Base-by-base conservation (phyloP, 176 grass and related monocot genomes). In the Chloris gayana region DNA sequence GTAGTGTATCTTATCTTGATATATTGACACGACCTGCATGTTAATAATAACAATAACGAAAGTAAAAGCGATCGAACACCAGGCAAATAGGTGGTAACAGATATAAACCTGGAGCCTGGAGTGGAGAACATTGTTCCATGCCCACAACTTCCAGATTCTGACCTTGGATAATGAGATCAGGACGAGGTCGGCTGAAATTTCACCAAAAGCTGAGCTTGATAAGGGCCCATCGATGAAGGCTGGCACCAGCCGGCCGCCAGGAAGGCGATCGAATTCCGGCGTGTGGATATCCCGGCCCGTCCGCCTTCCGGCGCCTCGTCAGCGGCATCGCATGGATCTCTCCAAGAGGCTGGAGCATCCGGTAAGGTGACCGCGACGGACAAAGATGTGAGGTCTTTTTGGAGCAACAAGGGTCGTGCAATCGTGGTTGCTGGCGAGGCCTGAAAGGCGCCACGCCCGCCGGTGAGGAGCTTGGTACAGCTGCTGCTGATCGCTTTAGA, bases 341-440 rank as follows among this genome's bases (percentile, higher is more conserved):
- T 54, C 59, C 60, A 83, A 64, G 59, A 38, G 80, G 22, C 69
- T 53, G 46, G 69, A 21, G 80, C 69, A 82, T 54, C 80, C 21
- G 42, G 34, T 14, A 6, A n/a, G 41, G 18, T 10, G 78, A 42
- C 22, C 67, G 54, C 10, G 57, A 12, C 57, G 57, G n/a, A 60
- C 57, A 60, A 10, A 27, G 57, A 58, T 1, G 54, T 25, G 54
- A 9, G 54, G 14, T 25, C 53, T 9, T 64, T 77, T 14, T 10
- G 10, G 58, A 54, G 9, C 21, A 22, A 17, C 1, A 49, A 50
- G 75, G 31, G 35, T 13, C 9, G 67, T 59, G 37, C 38, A 0
- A 53, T 22, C 9, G 6, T 32, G 27, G 22, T 11, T 51, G 25
- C 14, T 30, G 69, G 44, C 17, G 45, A 67, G 66, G 67, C 25